These are phyloP conservation scores for Schwanniomyces vanrijiae DNA, from an alignment of 805 yeast species.

Conservation along the genomic window DNA sequence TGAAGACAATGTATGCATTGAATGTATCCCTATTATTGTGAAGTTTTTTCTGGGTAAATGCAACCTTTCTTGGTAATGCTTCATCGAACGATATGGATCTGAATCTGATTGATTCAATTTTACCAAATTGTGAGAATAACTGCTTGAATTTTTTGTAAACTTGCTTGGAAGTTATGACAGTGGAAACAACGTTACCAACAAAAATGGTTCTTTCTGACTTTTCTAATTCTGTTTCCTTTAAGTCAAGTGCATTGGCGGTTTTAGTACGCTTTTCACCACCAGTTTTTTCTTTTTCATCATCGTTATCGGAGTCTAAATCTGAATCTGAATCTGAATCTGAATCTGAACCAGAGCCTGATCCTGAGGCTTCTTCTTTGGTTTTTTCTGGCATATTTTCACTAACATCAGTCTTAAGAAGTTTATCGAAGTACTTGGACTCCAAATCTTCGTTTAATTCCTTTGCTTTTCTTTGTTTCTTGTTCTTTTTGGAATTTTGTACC, in stretches of 20 bases:
- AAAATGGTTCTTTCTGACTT: conserved; percentile 85
- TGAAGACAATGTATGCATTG: conserved; percentile 86
- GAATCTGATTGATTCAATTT: conserved; percentile 77
- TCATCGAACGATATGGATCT: conserved; percentile 90
- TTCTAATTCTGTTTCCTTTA: conserved; percentile 69
- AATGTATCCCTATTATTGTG: conserved; percentile 77
- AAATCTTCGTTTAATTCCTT: conserved; percentile 48
- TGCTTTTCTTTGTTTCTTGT: conserved; percentile 15
- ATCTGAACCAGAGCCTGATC: background rate
- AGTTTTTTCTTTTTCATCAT: conserved; percentile 14
- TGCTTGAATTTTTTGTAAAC: conserved; percentile 63
- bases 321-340: background rate
- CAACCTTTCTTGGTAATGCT: conserved; percentile 87
- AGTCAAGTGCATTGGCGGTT: conserved; percentile 52
- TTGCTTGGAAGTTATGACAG: conserved; percentile 63
- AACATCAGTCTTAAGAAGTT: conserved; percentile 43
- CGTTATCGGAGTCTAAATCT: conserved; percentile 10
- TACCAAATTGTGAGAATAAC: conserved; percentile 53
- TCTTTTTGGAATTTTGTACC: conserved; percentile 7
- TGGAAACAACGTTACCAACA: conserved; percentile 77
- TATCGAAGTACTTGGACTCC: conserved; percentile 54
- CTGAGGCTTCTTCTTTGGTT: conserved; percentile 18
- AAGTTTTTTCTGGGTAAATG: conserved; percentile 76
- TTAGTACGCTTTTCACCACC: conserved; percentile 12
- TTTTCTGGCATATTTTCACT: conserved; percentile 13